These are phyloP conservation scores for Fusarium sambucinum DNA, from an alignment of 2,329 filamentous ascomycete species.

Conservation along the genomic window DNA sequence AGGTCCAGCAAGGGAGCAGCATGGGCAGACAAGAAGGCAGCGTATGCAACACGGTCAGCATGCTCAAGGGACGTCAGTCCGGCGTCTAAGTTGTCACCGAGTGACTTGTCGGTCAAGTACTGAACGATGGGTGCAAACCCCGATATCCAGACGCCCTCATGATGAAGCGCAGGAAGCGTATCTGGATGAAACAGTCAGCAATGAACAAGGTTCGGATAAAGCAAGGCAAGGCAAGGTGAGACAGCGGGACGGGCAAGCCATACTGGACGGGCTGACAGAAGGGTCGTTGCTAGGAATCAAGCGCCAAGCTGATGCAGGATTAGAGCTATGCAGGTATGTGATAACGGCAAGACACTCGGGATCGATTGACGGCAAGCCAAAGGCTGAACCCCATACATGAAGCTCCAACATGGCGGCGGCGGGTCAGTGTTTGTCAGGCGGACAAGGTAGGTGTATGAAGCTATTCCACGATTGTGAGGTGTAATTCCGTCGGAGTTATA, in stretches of 20 bases:
- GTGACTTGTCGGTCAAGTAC: constrained; percentile 61
- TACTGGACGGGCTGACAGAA: constrained; percentile 77
- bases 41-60: constrained; percentile 65
- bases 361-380: constrained; percentile 90
- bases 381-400: constrained; percentile 91
- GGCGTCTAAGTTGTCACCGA: constrained; percentile 56
- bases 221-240: constrained; percentile 12
- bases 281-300: constrained; percentile 81
- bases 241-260: constrained; percentile 50
- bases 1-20: constrained; percentile 86
- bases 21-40: constrained; percentile 78
- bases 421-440: constrained; percentile 8
- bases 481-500: constrained; percentile 9
- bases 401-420: constrained; percentile 67
- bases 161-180: constrained; percentile 66
- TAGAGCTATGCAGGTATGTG: constrained; percentile 76
- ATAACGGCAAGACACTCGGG: constrained; percentile 88
- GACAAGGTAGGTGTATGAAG: constrained; percentile 14
- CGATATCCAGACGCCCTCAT: constrained; percentile 65
- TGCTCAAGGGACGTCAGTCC: constrained; percentile 55
- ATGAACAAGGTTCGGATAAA: constrained; percentile 28
- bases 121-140: constrained; percentile 72
- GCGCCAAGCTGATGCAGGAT: constrained; percentile 72
- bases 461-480: constrained; percentile 30
- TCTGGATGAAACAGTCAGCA: constrained; percentile 55